Evolutionary conservation across 441 rosid genomes (phyloP).

Genomic region (Adansonia gregorii): DNA sequence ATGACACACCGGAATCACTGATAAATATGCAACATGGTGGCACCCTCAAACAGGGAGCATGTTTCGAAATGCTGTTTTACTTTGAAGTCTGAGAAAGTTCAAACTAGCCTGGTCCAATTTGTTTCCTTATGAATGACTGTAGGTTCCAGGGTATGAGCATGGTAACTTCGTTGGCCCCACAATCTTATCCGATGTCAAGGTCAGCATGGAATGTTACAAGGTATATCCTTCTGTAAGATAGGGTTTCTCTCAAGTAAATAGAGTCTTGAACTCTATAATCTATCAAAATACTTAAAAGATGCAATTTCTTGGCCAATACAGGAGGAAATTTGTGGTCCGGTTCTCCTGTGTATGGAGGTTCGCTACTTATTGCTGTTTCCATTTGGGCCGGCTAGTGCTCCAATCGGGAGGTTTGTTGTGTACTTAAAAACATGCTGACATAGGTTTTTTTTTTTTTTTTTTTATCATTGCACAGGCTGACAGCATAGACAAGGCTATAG

Average conservation of each 20-base stretch:
- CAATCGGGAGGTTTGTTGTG: not conserved
- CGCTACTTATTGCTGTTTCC: constrained; percentile 7
- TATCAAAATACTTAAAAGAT: constrained; percentile 1
- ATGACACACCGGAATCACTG: not conserved
- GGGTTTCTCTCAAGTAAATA: not conserved
- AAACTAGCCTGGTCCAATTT: not conserved
- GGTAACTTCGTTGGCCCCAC: constrained; percentile 59
- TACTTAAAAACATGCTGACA: not conserved
- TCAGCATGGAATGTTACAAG: constrained; percentile 59
- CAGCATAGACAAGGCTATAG: constrained; percentile 48
- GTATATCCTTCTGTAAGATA: constrained; percentile 26
- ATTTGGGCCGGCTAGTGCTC: not conserved
- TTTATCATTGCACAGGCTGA: constrained; percentile 37
- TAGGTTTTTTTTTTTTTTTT: not conserved
- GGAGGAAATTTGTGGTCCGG: constrained; percentile 57
- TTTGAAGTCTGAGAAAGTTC: not conserved
- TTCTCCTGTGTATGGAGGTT: constrained; percentile 55
- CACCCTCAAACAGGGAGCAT: not conserved
- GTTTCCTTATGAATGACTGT: constrained; percentile 9
- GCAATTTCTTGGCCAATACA: constrained; percentile 29
- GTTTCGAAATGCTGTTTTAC: not conserved
- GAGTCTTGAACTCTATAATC: constrained; percentile 1
- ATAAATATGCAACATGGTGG: not conserved
- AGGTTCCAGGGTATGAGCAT: constrained; percentile 52
- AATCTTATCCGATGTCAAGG: constrained; percentile 43